Evolutionary conservation across 2,329 filamentous ascomycete species (phyloP).

Genomic region (Talaromyces sp.): DNA sequence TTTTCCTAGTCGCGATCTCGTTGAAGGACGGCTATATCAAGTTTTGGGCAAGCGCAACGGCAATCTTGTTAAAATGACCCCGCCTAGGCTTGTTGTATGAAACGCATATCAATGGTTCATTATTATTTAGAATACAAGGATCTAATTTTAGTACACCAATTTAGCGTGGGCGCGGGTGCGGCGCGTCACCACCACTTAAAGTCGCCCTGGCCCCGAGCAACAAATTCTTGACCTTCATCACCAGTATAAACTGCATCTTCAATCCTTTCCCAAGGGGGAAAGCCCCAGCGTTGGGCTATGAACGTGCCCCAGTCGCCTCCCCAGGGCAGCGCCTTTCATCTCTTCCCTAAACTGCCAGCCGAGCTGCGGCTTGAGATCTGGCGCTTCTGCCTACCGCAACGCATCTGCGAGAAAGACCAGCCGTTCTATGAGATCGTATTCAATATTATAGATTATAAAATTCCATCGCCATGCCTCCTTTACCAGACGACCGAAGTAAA

Average conservation of each 20-base stretch:
- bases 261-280: not conserved
- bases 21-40: not conserved
- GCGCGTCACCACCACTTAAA: too few species aligned
- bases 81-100: not conserved
- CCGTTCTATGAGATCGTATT: not conserved
- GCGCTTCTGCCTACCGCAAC: not conserved
- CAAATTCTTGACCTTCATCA: not conserved
- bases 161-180: not conserved
- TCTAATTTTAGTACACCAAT: not conserved
- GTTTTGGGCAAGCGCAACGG: not conserved
- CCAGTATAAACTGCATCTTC: not conserved
- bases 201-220: too few species aligned
- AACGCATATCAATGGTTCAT: not conserved
- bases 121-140: not conserved
- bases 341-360: constrained; percentile 1
- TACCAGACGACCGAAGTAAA: not conserved
- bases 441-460: not conserved
- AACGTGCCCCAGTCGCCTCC: not conserved
- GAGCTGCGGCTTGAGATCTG: constrained; percentile 2
- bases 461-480: not conserved
- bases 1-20: not conserved
- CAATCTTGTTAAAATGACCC: not conserved
- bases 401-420: not conserved
- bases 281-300: not conserved
- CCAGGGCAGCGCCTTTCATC: not conserved